Evolutionary conservation across 306 rosid genomes (phyloP).

Genomic region (Fragaria vesca): DNA sequence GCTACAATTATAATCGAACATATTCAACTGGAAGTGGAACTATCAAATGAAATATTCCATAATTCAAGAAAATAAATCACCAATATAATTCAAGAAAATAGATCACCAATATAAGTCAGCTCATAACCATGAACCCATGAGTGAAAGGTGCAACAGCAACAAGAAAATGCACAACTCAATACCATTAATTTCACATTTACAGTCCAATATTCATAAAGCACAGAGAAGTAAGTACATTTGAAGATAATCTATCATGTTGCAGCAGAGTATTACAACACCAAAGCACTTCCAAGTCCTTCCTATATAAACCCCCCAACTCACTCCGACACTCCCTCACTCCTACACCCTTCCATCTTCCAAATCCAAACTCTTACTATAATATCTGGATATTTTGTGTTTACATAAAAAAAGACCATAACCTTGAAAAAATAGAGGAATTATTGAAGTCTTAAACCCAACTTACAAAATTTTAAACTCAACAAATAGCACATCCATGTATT

Average conservation of each 20-base stretch:
- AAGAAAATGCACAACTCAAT: neutral
- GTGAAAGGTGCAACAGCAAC: conserved; percentile 11
- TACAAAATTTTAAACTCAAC: neutral
- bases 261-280: conserved; percentile 4
- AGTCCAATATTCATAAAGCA: conserved; percentile 7
- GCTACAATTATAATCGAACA: neutral
- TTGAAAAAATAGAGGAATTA: neutral
- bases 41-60: neutral
- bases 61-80: neutral
- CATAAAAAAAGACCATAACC: conserved; percentile 6
- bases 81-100: neutral
- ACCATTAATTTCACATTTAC: conserved; percentile 5
- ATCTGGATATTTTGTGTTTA: neutral
- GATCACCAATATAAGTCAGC: neutral
- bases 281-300: conserved; percentile 4
- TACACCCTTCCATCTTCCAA: too few relatives aligned
- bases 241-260: conserved; percentile 6
- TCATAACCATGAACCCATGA: conserved; percentile 9
- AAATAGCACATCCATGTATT: neutral
- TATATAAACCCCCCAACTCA: too few relatives aligned
- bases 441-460: neutral
- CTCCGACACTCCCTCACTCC: too few relatives aligned
- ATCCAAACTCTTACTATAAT: neutral
- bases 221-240: neutral
- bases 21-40: neutral